Percentiles rank a stretch among this genome's conserved stretches.
Evolutionary conservation across 257 asterid genomes (phyloP).

Genomic region (Forsythia suspensa): DNA sequence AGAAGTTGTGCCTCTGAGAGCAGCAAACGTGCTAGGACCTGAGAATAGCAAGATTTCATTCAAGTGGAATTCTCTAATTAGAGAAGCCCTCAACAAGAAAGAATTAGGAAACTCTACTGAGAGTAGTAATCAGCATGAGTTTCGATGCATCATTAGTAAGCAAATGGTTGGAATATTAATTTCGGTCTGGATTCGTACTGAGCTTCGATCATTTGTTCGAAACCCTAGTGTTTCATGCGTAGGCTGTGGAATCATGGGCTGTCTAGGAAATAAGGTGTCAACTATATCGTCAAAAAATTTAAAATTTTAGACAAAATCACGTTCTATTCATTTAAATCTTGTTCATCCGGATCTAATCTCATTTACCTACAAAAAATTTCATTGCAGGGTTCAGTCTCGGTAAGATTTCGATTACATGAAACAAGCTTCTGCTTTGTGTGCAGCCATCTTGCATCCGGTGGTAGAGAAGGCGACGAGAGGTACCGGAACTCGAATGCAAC

Average conservation of each 20-base stretch:
- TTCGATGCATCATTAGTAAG: conserved; percentile 57
- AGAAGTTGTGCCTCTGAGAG: conserved; percentile 66
- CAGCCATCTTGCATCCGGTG: conserved; percentile 55
- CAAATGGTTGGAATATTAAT: conserved; percentile 72
- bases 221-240: conserved; percentile 62
- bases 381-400: conserved; percentile 63
- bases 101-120: not conserved
- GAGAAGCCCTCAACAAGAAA: conserved; percentile 40
- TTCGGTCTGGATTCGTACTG: conserved; percentile 61
- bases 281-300: not conserved
- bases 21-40: conserved; percentile 46
- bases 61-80: conserved; percentile 60
- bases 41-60: conserved; percentile 36
- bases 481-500: conserved; percentile 47
- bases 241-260: conserved; percentile 71
- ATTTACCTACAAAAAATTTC: not conserved
- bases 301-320: not conserved
- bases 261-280: conserved; percentile 65
- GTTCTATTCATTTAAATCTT: too few relatives aligned
- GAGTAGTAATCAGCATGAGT: conserved; percentile 15
- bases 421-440: conserved; percentile 67
- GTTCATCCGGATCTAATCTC: too few relatives aligned
- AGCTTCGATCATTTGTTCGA: conserved; percentile 37
- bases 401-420: conserved; percentile 51
- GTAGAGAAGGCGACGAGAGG: conserved; percentile 46